Evolutionary conservation across 345 rosid species (phyloP).

Genomic region (Aethionema arabicum): DNA sequence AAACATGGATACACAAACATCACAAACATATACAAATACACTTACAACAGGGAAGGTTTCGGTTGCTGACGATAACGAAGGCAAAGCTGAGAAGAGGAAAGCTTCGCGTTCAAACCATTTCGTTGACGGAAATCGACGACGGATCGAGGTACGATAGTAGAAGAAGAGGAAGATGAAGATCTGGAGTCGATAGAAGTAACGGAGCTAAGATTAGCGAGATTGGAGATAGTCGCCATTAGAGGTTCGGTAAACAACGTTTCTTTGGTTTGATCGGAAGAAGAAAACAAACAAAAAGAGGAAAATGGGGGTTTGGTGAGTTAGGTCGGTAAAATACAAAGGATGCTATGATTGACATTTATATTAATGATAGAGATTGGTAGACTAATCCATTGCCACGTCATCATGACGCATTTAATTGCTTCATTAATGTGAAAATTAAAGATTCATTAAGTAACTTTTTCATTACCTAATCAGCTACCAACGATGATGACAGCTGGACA

Average conservation of each 20-base stretch:
- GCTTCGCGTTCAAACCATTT: slow-evolving; percentile 38
- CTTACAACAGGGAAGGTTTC: slow-evolving; percentile 57
- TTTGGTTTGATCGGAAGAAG: slow-evolving; percentile 31
- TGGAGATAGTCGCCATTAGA: slow-evolving; percentile 77
- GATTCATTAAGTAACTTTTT: no score
- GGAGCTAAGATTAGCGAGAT: slow-evolving; percentile 51
- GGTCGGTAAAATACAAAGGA: slow-evolving; percentile 26
- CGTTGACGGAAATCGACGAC: slow-evolving; percentile 39
- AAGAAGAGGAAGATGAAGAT: slow-evolving; percentile 42
- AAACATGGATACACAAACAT: not conserved
- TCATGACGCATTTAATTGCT: slow-evolving; percentile 1
- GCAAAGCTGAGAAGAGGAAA: slow-evolving; percentile 51
- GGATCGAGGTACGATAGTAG: slow-evolving; percentile 40
- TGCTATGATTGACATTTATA: not conserved
- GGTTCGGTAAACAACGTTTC: not conserved
- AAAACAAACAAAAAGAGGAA: slow-evolving; percentile 10
- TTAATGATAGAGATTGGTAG: not conserved
- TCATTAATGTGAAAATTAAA: not conserved
- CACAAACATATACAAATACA: slow-evolving; percentile 11
- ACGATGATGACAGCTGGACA: no score
- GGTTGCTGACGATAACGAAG: slow-evolving; percentile 36
- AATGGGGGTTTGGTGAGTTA: slow-evolving; percentile 36
- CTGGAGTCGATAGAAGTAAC: slow-evolving; percentile 36
- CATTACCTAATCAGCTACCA: not conserved
- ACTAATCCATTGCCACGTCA: slow-evolving; percentile 10